Evolutionary conservation across 331 rosid genomes (phyloP).

Genomic region (Quercus tomentella): DNA sequence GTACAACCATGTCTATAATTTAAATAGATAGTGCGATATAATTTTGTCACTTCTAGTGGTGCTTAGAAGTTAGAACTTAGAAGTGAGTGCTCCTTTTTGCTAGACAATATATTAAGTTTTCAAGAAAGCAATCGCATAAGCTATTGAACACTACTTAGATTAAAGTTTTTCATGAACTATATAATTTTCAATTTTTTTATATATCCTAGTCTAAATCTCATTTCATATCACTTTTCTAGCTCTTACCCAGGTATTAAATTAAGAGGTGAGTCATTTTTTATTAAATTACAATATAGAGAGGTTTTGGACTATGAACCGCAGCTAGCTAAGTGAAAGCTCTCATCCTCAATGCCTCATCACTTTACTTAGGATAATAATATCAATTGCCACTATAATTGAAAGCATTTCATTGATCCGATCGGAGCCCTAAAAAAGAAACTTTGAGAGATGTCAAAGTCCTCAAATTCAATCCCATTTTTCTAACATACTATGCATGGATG

Average conservation of each 20-base stretch:
- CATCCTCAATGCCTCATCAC: not conserved
- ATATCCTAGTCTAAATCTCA: too few species aligned
- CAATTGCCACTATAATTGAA: not conserved
- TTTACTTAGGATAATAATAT: not conserved
- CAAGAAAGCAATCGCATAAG: too few species aligned
- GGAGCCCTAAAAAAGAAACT: not conserved
- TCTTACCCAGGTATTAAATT: not conserved
- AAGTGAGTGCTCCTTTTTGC: not conserved
- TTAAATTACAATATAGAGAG: not conserved
- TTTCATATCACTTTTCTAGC: too few species aligned
- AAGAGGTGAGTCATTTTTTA: not conserved
- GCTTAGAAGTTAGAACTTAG: not conserved
- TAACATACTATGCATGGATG: not conserved
- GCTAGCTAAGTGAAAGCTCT: not conserved
- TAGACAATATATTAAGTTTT: not conserved
- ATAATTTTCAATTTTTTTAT: too few species aligned
- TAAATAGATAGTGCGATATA: not conserved
- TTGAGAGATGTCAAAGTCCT: not conserved
- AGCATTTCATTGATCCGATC: not conserved
- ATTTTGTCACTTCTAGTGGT: slow-evolving; percentile 2
- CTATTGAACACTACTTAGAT: too few species aligned
- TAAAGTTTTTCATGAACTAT: too few species aligned
- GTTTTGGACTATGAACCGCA: not conserved
- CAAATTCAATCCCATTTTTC: not conserved
- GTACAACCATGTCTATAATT: not conserved